These are phyloP conservation scores for Curvularia sp. DNA, from an alignment of 2,329 filamentous ascomycete genomes.

Conservation along the genomic window DNA sequence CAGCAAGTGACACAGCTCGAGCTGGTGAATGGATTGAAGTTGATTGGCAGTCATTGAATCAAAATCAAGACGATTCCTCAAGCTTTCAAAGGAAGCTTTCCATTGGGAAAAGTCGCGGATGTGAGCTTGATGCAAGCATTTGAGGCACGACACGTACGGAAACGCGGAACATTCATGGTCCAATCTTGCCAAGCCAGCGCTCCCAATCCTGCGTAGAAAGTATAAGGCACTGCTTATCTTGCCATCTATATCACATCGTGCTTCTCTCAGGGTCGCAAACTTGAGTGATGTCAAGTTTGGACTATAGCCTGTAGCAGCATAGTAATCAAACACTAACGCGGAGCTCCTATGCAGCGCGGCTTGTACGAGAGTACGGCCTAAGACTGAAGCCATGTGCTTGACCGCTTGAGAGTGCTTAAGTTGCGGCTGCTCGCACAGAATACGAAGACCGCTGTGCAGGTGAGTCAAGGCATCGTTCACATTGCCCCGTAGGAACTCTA, in stretches of 20 bases:
- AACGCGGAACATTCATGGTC: neutral
- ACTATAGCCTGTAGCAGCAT: neutral
- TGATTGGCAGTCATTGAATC: neutral
- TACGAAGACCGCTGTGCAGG: neutral
- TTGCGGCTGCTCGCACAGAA: neutral
- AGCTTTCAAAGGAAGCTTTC: neutral
- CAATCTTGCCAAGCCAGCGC: neutral
- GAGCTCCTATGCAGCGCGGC: neutral
- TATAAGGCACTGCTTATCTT: neutral
- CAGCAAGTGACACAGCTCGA: neutral
- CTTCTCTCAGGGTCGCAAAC: neutral
- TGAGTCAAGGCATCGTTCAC: neutral
- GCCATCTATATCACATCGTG: neutral
- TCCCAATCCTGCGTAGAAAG: neutral
- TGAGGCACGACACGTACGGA: neutral
- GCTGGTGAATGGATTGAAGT: neutral
- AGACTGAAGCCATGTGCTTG: neutral
- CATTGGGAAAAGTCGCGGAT: neutral
- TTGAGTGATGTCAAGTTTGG: neutral
- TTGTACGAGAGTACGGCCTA: neutral
- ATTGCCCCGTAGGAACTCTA: neutral
- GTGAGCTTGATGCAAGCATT: neutral
- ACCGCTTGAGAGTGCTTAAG: neutral
- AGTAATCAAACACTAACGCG: neutral
- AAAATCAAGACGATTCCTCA: neutral